phyloP scores from a whole-genome alignment of 345 rosid species.

The Jatropha curcas region DNA sequence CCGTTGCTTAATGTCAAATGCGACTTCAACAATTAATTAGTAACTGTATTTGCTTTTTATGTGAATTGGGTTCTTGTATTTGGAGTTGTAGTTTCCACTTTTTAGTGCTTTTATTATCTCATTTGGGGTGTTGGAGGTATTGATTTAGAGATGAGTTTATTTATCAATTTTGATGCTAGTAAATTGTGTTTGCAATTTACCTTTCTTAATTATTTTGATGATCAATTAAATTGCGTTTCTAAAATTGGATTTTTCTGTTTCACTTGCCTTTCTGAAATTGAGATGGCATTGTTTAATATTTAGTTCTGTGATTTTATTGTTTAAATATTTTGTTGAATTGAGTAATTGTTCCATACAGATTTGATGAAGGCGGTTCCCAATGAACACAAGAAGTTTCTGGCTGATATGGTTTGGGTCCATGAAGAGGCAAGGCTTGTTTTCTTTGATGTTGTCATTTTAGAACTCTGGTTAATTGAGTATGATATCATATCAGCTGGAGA shows the following conservation, averaged over 20 bases:
- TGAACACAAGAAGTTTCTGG: slow-evolving; percentile 83
- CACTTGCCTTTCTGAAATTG: not conserved
- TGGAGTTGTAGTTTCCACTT: not conserved
- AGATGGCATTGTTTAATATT: not conserved
- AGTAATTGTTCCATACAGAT: slow-evolving; percentile 41
- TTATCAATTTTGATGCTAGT: not conserved
- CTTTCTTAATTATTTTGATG: not conserved
- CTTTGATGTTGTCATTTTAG: slow-evolving; percentile 9
- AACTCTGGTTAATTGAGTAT: not conserved
- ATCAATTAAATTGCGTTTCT: not conserved
- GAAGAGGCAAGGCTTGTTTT: slow-evolving; percentile 56
- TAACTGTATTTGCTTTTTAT: not conserved
- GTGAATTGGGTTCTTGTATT: not conserved
- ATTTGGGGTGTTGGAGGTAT: not conserved
- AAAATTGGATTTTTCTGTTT: not conserved
- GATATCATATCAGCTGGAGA: not conserved
- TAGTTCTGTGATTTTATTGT: not conserved
- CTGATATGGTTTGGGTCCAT: slow-evolving; percentile 56
- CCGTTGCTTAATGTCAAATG: not conserved
- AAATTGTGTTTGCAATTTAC: not conserved
- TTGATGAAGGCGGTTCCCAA: slow-evolving; percentile 77
- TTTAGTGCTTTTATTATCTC: not conserved
- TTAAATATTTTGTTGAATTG: not conserved
- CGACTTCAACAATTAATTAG: no score
- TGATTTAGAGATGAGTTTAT: not conserved